Evolutionary conservation across 2,329 filamentous ascomycete genomes (phyloP).

Genomic region (Cercospora sp.): DNA sequence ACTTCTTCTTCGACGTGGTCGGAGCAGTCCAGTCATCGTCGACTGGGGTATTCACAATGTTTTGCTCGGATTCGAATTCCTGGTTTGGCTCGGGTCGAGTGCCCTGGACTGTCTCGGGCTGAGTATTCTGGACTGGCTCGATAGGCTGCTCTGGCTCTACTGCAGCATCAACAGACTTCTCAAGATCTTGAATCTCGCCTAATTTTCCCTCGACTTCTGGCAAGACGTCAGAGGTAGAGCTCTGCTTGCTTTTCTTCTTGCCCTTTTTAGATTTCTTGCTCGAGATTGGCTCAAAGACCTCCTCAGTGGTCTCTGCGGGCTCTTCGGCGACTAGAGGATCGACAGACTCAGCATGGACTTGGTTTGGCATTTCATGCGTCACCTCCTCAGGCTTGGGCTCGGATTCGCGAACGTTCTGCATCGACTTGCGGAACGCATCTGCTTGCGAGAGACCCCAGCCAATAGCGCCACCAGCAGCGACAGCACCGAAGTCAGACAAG

Average conservation of each 20-base stretch:
- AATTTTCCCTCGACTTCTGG: neutral
- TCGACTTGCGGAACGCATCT: conserved; percentile 22
- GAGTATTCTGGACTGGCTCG: neutral
- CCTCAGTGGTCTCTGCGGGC: neutral
- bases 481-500: conserved; percentile 20
- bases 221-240: neutral
- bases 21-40: neutral
- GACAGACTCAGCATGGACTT: neutral
- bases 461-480: conserved; percentile 17
- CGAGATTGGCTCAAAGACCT: neutral
- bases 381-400: neutral
- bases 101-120: neutral
- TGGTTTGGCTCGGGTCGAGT: neutral
- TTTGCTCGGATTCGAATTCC: neutral
- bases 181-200: neutral
- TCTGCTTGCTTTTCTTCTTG: conserved; percentile 25
- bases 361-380: neutral
- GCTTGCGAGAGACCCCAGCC: conserved; percentile 27
- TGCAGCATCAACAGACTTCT: neutral
- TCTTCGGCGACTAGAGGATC: neutral
- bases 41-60: neutral
- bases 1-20: neutral
- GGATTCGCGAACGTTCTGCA: conserved; percentile 8
- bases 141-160: neutral
- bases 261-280: conserved; percentile 32